Conservation (phyloP, 2,329 filamentous ascomycete genomes). For the Diaporthe citrichinensis region DNA sequence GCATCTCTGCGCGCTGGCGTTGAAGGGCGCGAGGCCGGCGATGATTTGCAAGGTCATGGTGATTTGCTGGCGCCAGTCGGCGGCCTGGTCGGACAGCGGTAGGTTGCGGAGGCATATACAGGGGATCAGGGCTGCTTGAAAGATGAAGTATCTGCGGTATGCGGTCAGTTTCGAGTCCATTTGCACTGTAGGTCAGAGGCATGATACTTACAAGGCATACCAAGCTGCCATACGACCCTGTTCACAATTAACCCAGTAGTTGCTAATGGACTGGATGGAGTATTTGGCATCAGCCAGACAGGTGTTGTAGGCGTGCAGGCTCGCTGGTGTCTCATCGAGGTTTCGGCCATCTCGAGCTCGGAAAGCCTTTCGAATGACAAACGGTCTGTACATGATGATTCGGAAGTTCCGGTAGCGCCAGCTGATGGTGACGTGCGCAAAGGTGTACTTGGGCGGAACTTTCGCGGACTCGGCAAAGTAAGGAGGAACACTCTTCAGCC, state of each 20-base stretch:
- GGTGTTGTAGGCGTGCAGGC: constrained; percentile 50
- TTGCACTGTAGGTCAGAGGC: background rate
- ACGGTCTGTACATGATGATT: constrained; percentile 63
- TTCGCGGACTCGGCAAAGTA: constrained; percentile 53
- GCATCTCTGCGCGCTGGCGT: constrained; percentile 58
- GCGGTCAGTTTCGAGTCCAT: background rate
- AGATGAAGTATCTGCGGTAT: constrained; percentile 58
- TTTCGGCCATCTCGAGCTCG: constrained; percentile 44
- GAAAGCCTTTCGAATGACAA: constrained; percentile 57
- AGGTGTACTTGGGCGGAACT: constrained; percentile 53
- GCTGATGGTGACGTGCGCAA: constrained; percentile 58
- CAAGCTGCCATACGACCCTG: constrained; percentile 58
- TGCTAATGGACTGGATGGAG: constrained; percentile 55
- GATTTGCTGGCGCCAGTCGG: constrained; percentile 59
- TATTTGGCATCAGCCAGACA: constrained; percentile 58
- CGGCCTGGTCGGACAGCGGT: constrained; percentile 52
- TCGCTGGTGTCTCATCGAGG: constrained; percentile 41
- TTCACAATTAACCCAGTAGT: constrained; percentile 54
- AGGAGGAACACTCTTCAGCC: constrained; percentile 53
- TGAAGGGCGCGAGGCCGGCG: constrained; percentile 53
- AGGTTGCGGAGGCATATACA: constrained; percentile 62
- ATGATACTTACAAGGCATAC: constrained; percentile 55
- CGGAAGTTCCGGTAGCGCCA: constrained; percentile 61
- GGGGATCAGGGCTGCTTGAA: constrained; percentile 64
- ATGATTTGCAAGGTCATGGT: constrained; percentile 54